Percentiles rank a stretch among this genome's conserved stretches.
Evolutionary conservation across 495 filamentous ascomycete species (phyloP).

Genomic region (Cryomyces antarcticus): DNA sequence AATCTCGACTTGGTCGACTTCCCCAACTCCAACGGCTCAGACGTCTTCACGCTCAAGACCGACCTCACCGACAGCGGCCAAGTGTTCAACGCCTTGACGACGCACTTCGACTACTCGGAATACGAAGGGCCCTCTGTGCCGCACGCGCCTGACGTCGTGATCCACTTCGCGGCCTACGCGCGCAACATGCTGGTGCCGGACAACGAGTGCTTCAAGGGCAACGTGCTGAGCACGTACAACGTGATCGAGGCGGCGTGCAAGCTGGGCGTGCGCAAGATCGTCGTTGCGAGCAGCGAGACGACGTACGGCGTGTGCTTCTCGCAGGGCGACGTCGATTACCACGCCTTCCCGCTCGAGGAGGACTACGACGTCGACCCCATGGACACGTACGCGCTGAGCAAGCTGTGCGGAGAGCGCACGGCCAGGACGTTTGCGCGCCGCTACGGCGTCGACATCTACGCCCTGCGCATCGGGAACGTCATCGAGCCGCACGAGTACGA

Average conservation of each 20-base stretch:
- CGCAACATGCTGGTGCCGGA: conserved; percentile 42
- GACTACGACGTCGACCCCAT: conserved; percentile 31
- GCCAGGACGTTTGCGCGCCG: conserved; percentile 33
- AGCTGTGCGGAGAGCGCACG: conserved; percentile 34
- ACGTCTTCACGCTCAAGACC: conserved; percentile 34
- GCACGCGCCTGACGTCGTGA: conserved; percentile 33
- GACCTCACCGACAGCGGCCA: conserved; percentile 38
- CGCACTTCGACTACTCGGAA: conserved; percentile 31
- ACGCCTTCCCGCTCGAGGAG: conserved; percentile 35
- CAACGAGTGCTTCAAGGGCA: conserved; percentile 34
- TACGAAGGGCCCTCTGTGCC: conserved; percentile 22
- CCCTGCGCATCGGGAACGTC: conserved; percentile 35
- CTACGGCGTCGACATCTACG: conserved; percentile 37
- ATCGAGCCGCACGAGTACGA: conserved; percentile 39
- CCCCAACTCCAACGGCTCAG: conserved; percentile 20
- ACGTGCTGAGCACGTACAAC: conserved; percentile 33
- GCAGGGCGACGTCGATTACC: conserved; percentile 33
- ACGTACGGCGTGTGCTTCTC: conserved; percentile 39
- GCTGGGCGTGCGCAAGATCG: conserved; percentile 37
- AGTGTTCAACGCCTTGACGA: conserved; percentile 35
- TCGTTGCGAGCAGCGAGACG: conserved; percentile 35
- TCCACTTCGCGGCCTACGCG: conserved; percentile 39
- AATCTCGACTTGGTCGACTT: conserved; percentile 32
- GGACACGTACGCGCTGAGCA: conserved; percentile 38
- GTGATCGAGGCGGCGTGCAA: conserved; percentile 40